A percentile compares a stretch with the other conserved stretches of the same genome.
These are phyloP conservation scores for Vanderwaltozyma yarrowii DNA, from an alignment of 805 yeast genomes.

Conservation along the genomic window DNA sequence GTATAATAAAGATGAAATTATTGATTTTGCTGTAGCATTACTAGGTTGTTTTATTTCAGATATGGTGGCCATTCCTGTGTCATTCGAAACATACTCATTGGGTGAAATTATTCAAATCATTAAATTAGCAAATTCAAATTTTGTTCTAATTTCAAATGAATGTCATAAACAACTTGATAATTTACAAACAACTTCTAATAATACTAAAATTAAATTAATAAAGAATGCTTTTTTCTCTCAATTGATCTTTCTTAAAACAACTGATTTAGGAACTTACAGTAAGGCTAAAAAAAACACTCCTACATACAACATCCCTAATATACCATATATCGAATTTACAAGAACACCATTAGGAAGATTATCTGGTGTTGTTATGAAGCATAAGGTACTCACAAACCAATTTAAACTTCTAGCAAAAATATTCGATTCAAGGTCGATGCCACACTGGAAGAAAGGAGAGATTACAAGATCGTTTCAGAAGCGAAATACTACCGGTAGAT, in stretches of 20 bases:
- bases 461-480: constrained; percentile 32
- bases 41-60: constrained; percentile 92
- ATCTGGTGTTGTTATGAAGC: constrained; percentile 89
- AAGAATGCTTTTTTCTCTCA: constrained; percentile 23
- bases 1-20: constrained; percentile 72
- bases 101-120: constrained; percentile 65
- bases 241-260: constrained; percentile 48
- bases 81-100: constrained; percentile 52
- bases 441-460: constrained; percentile 40
- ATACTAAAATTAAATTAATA: constrained; percentile 22
- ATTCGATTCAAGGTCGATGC: constrained; percentile 44
- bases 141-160: constrained; percentile 71
- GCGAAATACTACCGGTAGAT: constrained; percentile 28
- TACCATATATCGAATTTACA: constrained; percentile 90
- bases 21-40: constrained; percentile 77
- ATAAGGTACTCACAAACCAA: constrained; percentile 78
- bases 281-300: constrained; percentile 51
- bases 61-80: constrained; percentile 88
- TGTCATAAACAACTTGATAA: constrained; percentile 69
- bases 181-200: constrained; percentile 35
- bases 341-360: constrained; percentile 85
- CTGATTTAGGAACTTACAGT: constrained; percentile 70
- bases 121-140: constrained; percentile 61
- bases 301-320: constrained; percentile 61
- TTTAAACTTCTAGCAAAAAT: constrained; percentile 67